These are phyloP conservation scores for Pseudohyphozyma bogoriensis DNA, from an alignment of 768 basidiomycete genomes.

Conservation along the genomic window DNA sequence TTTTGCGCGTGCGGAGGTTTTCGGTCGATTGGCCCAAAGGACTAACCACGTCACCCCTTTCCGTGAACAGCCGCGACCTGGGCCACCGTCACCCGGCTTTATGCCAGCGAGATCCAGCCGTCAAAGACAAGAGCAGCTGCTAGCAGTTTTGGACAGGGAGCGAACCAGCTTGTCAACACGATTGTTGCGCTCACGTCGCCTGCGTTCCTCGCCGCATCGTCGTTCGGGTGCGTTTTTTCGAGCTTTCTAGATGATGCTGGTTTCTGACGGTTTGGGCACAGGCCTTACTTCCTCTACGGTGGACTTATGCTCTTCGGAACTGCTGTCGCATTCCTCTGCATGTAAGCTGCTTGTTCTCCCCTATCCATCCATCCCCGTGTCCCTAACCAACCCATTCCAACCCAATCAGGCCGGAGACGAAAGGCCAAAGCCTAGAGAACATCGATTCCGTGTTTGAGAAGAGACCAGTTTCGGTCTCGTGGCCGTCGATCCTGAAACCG, in stretches of 20 bases:
- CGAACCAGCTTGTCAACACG: conserved; percentile 2
- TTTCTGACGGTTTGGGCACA: not conserved
- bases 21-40: not conserved
- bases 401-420: too few species aligned
- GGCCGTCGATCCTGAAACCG: too few species aligned
- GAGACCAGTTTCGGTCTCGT: too few species aligned
- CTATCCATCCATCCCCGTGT: too few species aligned
- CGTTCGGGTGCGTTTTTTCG: not conserved
- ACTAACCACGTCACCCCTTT: conserved; percentile 24
- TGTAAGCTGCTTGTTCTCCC: too few species aligned
- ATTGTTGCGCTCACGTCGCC: not conserved
- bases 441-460: too few species aligned
- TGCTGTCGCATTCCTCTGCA: not conserved
- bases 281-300: not conserved
- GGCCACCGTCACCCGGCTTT: conserved; percentile 39
- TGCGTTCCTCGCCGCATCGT: too few species aligned
- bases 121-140: conserved; percentile 44
- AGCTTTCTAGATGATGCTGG: not conserved
- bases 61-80: conserved; percentile 44
- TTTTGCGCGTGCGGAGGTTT: not conserved
- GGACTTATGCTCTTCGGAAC: not conserved
- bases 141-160: not conserved
- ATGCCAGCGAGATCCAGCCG: conserved; percentile 46
- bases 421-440: too few species aligned
- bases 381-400: too few species aligned